Conservation (phyloP, 306 rosid genomes). For the Begonia peltatifolia region DNA sequence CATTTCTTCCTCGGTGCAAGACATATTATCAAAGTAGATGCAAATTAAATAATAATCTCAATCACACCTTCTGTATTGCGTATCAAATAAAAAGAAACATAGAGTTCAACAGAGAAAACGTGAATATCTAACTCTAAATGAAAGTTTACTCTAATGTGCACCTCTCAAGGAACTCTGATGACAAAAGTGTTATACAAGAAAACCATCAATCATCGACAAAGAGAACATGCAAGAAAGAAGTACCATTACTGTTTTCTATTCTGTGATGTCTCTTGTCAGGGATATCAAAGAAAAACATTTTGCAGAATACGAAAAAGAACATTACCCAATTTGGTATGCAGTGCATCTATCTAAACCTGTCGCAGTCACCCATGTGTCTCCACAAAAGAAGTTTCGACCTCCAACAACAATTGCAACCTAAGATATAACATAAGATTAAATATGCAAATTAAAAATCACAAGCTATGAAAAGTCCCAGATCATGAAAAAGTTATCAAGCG, state of each 20-base stretch:
- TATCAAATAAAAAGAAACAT: too few species aligned
- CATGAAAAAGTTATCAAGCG: conserved; percentile 16
- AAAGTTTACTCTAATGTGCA: too few species aligned
- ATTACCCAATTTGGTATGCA: conserved; percentile 93
- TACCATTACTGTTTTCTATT: too few species aligned
- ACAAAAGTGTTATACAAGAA: too few species aligned
- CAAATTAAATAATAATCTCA: background rate
- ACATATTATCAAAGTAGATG: background rate
- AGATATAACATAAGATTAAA: conserved; percentile 12
- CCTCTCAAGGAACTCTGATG: too few species aligned
- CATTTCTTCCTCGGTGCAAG: background rate
- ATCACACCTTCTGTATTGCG: too few species aligned
- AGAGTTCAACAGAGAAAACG: too few species aligned
- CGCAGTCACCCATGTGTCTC: conserved; percentile 78
- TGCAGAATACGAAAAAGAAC: conserved; percentile 7
- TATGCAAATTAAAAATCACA: background rate
- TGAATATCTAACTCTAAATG: too few species aligned
- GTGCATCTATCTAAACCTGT: conserved; percentile 85
- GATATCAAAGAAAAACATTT: background rate
- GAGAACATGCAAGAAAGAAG: too few species aligned
- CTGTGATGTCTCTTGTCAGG: too few species aligned
- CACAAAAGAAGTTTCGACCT: conserved; percentile 90
- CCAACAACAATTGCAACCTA: conserved; percentile 93
- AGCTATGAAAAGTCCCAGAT: background rate
- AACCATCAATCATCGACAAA: too few species aligned